phyloP scores from a whole-genome alignment of 768 basidiomycete genomes.

The Calocybe indica region DNA sequence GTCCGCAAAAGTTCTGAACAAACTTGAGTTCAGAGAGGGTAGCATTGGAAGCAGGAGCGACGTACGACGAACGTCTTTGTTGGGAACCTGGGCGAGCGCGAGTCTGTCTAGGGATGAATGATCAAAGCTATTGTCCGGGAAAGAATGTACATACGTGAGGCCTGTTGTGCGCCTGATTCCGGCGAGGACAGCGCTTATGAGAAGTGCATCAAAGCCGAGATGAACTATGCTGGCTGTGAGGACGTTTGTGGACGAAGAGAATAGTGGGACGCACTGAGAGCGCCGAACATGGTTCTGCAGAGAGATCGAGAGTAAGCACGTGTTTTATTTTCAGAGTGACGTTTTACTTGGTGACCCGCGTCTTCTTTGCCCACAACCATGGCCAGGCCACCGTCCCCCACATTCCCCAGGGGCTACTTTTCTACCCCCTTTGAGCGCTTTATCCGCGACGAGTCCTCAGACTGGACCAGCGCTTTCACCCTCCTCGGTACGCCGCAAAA shows the following conservation, averaged over 20 bases:
- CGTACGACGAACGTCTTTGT: constrained; percentile 87
- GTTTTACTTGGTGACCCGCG: background rate
- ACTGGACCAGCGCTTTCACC: constrained; percentile 80
- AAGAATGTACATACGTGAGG: constrained; percentile 56
- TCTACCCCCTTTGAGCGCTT: constrained; percentile 70
- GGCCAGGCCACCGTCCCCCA: constrained; percentile 39
- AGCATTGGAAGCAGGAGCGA: constrained; percentile 11
- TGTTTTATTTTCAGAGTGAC: constrained; percentile 10
- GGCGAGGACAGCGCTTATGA: constrained; percentile 77
- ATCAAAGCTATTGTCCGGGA: background rate
- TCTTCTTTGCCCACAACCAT: constrained; percentile 18
- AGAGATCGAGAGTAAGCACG: constrained; percentile 5
- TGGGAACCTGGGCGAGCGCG: constrained; percentile 68
- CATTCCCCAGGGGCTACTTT: constrained; percentile 48
- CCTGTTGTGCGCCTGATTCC: constrained; percentile 83
- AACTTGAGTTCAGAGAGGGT: constrained; percentile 2
- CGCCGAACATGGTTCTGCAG: constrained; percentile 50
- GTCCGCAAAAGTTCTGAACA: constrained; percentile 59
- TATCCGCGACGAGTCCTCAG: constrained; percentile 66
- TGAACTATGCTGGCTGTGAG: constrained; percentile 35
- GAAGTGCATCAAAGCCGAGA: constrained; percentile 69
- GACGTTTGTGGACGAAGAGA: constrained; percentile 5
- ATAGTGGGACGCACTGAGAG: constrained; percentile 32
- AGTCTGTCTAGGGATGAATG: constrained; percentile 40
- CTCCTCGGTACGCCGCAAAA: constrained; percentile 57